Base-by-base conservation (phyloP, 495 filamentous ascomycete species). In the Baudoinia panamericana region DNA sequence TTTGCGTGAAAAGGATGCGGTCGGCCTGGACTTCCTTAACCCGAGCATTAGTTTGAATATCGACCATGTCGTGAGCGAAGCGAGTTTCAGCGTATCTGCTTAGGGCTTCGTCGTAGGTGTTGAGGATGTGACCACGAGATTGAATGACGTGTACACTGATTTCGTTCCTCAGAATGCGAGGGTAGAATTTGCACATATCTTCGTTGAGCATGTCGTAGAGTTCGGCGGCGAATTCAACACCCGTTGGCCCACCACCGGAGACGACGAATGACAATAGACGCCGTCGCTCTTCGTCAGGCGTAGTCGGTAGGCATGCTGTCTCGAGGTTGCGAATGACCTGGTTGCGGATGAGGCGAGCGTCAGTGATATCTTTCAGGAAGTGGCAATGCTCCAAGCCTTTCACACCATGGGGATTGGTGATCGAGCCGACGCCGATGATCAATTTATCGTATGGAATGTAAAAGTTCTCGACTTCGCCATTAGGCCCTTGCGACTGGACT, bases 371-470 rank as follows among this genome's bases (percentile, higher is more conserved):
- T 57, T 99, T 99, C 35, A 99, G 64, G 64, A 93, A 93, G 57
- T 93, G 73, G 60, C 87, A 94, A 58, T 99, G 65, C 46, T 99
- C 83, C 10, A 99, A 73, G 2, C 92, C 92, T 57, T 90, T 83
- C 39, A 99, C 92, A 36, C 92, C 92, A 59, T 99, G 90, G 2
- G 90, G 76, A 56, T 95, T 96, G 5, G 86, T 92, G 19, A 80
- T 73, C 23, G 87, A 94, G 18, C 90, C 90, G 39, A 95, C 87
- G 41, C 76, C 87, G 52, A 99, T 68, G 15, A 99, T 84, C n/a
- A 99, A 68, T 65, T 99, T 99, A 57, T 99, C 92, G 52, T 99
- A 99, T 0, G 92, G 92, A 1, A 99, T 63, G 65, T 99, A 99
- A 62, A 99, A 96, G 27, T 72, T 66, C 44, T 75, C 65, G 52